Evolutionary conservation across 164 flowering plant species (phyloP), one percentile per base, ranked within the genome.

Genomic region (Chimonanthus salicifolius): DNA sequence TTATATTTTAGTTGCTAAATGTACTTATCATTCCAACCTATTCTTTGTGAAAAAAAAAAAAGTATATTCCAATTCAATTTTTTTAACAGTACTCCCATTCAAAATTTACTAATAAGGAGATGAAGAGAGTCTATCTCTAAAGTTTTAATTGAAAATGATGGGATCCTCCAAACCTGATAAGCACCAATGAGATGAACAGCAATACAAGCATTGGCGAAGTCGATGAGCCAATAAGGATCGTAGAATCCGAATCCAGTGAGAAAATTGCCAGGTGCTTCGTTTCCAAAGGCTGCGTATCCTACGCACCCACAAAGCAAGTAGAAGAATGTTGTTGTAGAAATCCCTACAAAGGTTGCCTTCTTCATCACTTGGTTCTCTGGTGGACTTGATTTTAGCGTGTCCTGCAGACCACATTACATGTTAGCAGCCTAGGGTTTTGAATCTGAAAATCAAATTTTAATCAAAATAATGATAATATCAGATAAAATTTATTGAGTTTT

Each of bases 251-350:
- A 90, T 2, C 96, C 96, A 2, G 96, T 89, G 6, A 92, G 78
- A 72, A 92, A 87, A 74, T 92, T 91, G 18, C 94, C 95, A 0
- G 96, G 96, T 1, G 97, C 90, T 4, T 83, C 46, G 73, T 88
- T 87, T 1, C 98, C 98, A 58, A 92, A 92, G 11, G 98, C 97
- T 5, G 89, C 90, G 70, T 92, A 92, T 5, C 98, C 98, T 1
- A 86, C 0, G 10, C 70, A 7, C 6, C 94, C 98, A 69, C 96
- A 89, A 7, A 85, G 74, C 84, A 87, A 18, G 78, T 89, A 91
- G 80, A 89, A 89, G 9, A 82, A 0, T 47, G 93, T 85, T 67
- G 92, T 91, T 49, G 78, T 70, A 0, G 79, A 64, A 7, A 84
- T 77, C 0, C 88, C 88, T 0, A 80, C 15, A 0, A 74, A 15